Evolutionary conservation across 148 eudicot species (phyloP), one percentile per base, ranked within the genome.

Genomic region (Fagopyrum esculentum): DNA sequence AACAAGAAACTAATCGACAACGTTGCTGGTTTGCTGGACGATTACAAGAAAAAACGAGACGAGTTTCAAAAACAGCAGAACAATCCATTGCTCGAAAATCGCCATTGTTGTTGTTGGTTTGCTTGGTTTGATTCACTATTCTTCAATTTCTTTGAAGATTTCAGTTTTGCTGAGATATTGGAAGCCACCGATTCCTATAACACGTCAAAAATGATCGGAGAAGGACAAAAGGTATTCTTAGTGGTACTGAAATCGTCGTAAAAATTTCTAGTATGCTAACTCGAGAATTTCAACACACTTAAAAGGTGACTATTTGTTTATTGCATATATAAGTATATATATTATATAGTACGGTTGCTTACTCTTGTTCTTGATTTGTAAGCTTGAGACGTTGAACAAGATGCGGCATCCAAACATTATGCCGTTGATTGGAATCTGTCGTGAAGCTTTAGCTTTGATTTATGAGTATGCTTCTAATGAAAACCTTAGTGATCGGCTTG

Each of bases 391-490:
- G 64, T 69, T 94, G 85, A 91, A 96, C 80, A 91, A 83, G 79
- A 51, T 89, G 46, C 83, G 96, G 74, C 98, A 94, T 84, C 98
- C 92, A 55, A 90, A 94, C 81, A 72, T 94, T 74, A 82, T 94
- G 57, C 85, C 91, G 55, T 87, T 94, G 11, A 81, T 94, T 15
- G 97, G 98, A 73, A 82, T 92, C 76, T 94, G 98, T 77, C 87
- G 89, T 77, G 96, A 95, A 96, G 98, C 85, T 4, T 85, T 83
- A 77, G 77, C 91, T n/a, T 87, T 94, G 15, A 73, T 94, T 40
- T 94, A 94, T 7, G 98, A 91, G 83, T 94, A 87, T 77, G 89
- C 86, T 44, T 84, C 90, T 0, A 86, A 89, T 8, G 98, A 97
- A 81, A 90, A 90, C 87, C 92, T 94, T 15, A 96, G 90, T 76